Conservation (phyloP, 805 yeast genomes). For the Saccharomycopsis sp. region DNA sequence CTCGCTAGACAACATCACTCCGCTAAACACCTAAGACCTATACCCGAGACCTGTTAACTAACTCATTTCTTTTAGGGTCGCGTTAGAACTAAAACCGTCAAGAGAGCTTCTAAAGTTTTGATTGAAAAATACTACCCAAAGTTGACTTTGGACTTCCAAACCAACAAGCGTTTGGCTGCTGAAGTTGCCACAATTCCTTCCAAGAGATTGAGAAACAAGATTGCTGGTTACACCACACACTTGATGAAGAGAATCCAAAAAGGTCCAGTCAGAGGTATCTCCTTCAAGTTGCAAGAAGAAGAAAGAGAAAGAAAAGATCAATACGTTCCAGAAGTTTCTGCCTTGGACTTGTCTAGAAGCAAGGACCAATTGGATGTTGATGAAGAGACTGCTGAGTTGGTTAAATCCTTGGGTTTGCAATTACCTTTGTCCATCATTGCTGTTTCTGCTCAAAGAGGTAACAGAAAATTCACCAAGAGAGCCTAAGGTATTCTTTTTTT, state of each 20-base stretch:
- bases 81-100: slow-evolving; percentile 99
- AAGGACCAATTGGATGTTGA: slow-evolving; percentile 74
- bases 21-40: no score
- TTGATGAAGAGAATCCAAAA: slow-evolving; percentile 99
- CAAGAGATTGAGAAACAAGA: slow-evolving; percentile 99
- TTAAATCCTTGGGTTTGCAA: slow-evolving; percentile 35
- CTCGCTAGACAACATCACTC: no score
- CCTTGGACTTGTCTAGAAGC: slow-evolving; percentile 95
- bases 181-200: slow-evolving; percentile 99
- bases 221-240: slow-evolving; percentile 99
- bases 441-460: slow-evolving; percentile 82
- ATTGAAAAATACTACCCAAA: slow-evolving; percentile 99
- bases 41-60: no score
- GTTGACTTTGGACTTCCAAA: slow-evolving; percentile 98
- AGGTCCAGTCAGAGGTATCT: slow-evolving; percentile 99
- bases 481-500: slow-evolving; percentile 33
- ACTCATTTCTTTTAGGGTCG: no score
- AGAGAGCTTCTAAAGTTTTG: slow-evolving; percentile 99
- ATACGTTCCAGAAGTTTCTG: slow-evolving; percentile 99
- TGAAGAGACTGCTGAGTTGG: slow-evolving; percentile 20
- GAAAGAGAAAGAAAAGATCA: slow-evolving; percentile 99
- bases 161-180: slow-evolving; percentile 98
- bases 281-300: slow-evolving; percentile 99
- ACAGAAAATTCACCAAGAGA: slow-evolving; percentile 90
- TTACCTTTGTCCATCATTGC: slow-evolving; percentile 79